Percentiles rank a stretch among this genome's conserved stretches.
These are phyloP conservation scores for Fusarium euwallaceae DNA, from an alignment of 2,329 filamentous ascomycete genomes.

Conservation along the genomic window DNA sequence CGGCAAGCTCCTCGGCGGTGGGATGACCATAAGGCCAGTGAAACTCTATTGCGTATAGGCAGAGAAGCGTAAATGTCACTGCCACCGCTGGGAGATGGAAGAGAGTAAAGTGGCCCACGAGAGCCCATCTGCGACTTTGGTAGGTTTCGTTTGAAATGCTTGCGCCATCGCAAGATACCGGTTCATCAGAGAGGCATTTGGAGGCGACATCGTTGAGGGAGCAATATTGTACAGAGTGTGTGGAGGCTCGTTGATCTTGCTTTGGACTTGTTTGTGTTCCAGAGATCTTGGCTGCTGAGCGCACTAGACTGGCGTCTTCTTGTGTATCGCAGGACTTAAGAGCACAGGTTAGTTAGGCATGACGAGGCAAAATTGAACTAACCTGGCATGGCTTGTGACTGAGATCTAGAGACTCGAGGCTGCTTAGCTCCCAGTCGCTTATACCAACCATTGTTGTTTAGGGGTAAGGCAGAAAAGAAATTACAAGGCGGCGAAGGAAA, in stretches of 20 bases:
- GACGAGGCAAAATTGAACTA: neutral
- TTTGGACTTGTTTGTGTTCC: neutral
- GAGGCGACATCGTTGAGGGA: neutral
- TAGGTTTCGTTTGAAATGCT: neutral
- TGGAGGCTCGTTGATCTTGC: neutral
- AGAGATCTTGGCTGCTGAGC: neutral
- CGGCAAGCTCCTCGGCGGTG: neutral
- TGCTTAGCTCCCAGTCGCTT: neutral
- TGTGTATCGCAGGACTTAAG: neutral
- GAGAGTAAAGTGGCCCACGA: neutral
- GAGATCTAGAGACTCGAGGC: neutral
- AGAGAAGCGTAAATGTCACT: neutral
- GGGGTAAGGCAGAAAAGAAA: neutral
- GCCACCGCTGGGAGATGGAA: slow-evolving; percentile 6
- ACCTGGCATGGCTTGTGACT: neutral
- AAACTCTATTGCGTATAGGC: neutral
- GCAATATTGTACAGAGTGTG: neutral
- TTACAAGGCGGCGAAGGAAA: neutral
- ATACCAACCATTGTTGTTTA: neutral
- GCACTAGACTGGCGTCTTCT: neutral
- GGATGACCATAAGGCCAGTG: neutral
- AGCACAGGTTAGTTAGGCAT: neutral
- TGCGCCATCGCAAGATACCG: neutral
- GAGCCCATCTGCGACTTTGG: neutral
- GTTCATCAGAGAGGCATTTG: neutral